Evolutionary conservation across 1,284 basidiomycete genomes (phyloP), one percentile per base, ranked within the genome.

Genomic region (Psilocybe mexicana): DNA sequence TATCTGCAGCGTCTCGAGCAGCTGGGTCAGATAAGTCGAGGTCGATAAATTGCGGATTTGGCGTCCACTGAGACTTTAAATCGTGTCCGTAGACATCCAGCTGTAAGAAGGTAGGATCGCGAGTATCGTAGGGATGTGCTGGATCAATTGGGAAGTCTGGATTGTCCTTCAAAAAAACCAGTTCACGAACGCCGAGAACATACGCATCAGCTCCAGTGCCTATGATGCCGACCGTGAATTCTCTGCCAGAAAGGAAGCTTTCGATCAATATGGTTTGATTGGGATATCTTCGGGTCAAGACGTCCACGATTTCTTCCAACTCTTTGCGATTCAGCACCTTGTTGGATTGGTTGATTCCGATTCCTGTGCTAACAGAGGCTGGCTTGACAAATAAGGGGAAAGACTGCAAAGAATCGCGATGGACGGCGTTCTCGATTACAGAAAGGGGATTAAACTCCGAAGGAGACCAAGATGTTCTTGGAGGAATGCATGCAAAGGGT

Each of bases 201-300:
- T 33, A 43, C 8, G 64, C 63, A 14, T 61, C 59, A 26, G 46
- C 42, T 1, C 66, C 67, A 1, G 64, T 66, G 1, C 65, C 67
- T n/a, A 67, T 24, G 26, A 68, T 65, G 2, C 63, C 64, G 1
- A 67, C 60, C 5, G 67, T 67, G 36, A 68, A 64, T 42, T 68
- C 66, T 1, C 63, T 53, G 11, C 66, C 64, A 11, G 43, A 40
- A 28, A 67, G 61, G 52, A 66, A 67, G 30, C 54, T 44, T 46
- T 66, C 65, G 45, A 67, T 55, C 12, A 63, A 52, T 18, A 65
- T 61, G n/a, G 56, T 49, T 47, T 63, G 59, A 10, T 54, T 54
- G 2, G 66, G 65, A 52, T 64, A 65, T 54, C 53, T 54, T 25
- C 23, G 33, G 4, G 61, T 60, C 11, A 66, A 11, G 7, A 51